Percentiles rank a stretch among this genome's conserved stretches.
Conservation (phyloP, 148 eudicot genomes). For the Pharnaceum exiguum region DNA sequence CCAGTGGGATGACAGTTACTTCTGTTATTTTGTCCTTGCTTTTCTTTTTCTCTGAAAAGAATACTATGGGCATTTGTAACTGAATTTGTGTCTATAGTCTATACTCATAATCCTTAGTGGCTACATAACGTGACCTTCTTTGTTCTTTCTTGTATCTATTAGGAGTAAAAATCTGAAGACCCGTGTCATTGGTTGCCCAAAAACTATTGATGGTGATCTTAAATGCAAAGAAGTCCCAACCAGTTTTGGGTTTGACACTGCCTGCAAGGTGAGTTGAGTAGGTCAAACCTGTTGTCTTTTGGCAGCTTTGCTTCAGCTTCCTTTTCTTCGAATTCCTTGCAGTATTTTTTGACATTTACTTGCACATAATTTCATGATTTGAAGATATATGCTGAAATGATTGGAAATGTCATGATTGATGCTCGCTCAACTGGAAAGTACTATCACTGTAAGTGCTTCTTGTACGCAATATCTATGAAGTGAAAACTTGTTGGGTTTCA, state of each 20-base stretch:
- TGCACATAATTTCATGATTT: not conserved
- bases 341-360: not conserved
- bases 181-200: constrained; percentile 93
- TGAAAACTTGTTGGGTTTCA: too few relatives aligned
- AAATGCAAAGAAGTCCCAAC: constrained; percentile 92
- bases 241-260: constrained; percentile 99
- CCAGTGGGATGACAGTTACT: not conserved
- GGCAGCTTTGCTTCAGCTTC: not conserved
- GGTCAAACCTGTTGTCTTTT: not conserved
- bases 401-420: constrained; percentile 97
- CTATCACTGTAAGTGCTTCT: constrained; percentile 93
- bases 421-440: constrained; percentile 99
- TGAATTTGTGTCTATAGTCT: too few relatives aligned
- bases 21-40: not conserved
- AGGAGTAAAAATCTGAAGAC: constrained; percentile 91
- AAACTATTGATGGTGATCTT: constrained; percentile 98
- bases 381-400: constrained; percentile 98
- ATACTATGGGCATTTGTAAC: too few relatives aligned
- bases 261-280: constrained; percentile 79
- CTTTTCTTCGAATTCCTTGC: not conserved
- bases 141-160: constrained; percentile 8
- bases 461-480: too few relatives aligned
- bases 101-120: not conserved
- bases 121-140: not conserved
- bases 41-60: too few relatives aligned